A percentile compares a stretch with the other conserved stretches of the same genome.
Evolutionary conservation across 2,329 filamentous ascomycete species (phyloP).

Genomic region (Cercospora zeae-maydis): DNA sequence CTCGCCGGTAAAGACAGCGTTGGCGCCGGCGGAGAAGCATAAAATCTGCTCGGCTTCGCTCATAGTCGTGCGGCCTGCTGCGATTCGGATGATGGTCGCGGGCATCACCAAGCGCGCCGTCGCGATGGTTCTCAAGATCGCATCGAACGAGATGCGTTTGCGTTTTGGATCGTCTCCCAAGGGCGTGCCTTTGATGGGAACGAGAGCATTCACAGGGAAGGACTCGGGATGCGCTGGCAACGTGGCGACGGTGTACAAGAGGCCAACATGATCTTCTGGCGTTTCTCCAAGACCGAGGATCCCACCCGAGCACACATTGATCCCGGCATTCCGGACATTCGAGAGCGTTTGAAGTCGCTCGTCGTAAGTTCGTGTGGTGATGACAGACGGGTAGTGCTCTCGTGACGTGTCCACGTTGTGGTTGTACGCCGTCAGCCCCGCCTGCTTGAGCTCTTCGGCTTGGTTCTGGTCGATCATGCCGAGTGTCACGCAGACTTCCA

Average conservation of each 20-base stretch:
- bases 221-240: constrained; percentile 80
- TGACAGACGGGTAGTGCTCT: constrained; percentile 83
- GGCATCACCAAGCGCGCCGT: constrained; percentile 82
- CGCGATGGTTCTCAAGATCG: constrained; percentile 76
- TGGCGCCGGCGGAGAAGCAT: constrained; percentile 87
- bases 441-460: constrained; percentile 76
- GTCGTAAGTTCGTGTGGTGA: constrained; percentile 82
- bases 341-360: constrained; percentile 76
- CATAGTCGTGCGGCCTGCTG: constrained; percentile 79
- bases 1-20: constrained; percentile 92
- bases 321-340: constrained; percentile 78
- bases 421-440: constrained; percentile 87
- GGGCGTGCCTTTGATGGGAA: constrained; percentile 86
- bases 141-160: constrained; percentile 70
- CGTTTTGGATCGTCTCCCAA: constrained; percentile 58
- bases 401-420: constrained; percentile 90
- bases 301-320: constrained; percentile 86
- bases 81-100: constrained; percentile 78
- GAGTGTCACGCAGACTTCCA: constrained; percentile 91
- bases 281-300: constrained; percentile 83
- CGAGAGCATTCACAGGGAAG: constrained; percentile 86
- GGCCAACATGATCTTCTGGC: constrained; percentile 72
- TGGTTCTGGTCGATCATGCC: constrained; percentile 80
- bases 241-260: constrained; percentile 78
- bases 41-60: constrained; percentile 83